phyloP scores from a whole-genome alignment of 108 stramenopile species.

The Cyclotella cryptica region DNA sequence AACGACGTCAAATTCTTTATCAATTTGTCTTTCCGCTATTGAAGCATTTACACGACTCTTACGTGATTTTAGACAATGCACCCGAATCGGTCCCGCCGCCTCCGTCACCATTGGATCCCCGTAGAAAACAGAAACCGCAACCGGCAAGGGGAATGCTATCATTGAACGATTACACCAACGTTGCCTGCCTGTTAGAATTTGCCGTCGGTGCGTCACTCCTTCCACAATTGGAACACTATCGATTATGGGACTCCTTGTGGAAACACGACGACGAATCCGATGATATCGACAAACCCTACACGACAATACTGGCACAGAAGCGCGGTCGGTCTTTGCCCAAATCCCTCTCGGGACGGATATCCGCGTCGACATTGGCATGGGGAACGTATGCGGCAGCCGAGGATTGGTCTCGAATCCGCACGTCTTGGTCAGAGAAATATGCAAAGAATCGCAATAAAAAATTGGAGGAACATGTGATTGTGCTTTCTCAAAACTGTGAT shows the following conservation, averaged over 20 bases:
- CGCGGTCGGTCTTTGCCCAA: conserved; percentile 58
- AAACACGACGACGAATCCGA: not conserved
- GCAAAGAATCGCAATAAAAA: not conserved
- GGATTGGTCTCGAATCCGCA: not conserved
- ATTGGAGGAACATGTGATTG: not conserved
- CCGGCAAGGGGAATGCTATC: conserved; percentile 78
- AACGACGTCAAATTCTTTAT: conserved; percentile 45
- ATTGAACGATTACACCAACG: conserved; percentile 83
- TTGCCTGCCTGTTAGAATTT: conserved; percentile 82
- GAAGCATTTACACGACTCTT: conserved; percentile 35
- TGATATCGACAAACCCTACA: not conserved
- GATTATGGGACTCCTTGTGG: conserved; percentile 20
- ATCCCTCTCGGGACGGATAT: conserved; percentile 79
- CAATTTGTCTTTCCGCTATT: conserved; percentile 43
- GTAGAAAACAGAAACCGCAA: conserved; percentile 46
- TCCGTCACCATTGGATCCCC: conserved; percentile 9
- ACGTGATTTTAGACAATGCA: conserved; percentile 41
- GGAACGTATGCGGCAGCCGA: conserved; percentile 34
- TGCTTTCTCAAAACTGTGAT: conserved; percentile 31
- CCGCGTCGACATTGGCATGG: conserved; percentile 54
- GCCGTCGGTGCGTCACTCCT: conserved; percentile 64
- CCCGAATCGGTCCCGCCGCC: conserved; percentile 4
- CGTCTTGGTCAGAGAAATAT: too few species aligned
- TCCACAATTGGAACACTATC: conserved; percentile 57
- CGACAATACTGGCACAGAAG: conserved; percentile 32